Evolutionary conservation across 1,284 basidiomycete genomes (phyloP).

Genomic region (Chondrostereum purpureum): DNA sequence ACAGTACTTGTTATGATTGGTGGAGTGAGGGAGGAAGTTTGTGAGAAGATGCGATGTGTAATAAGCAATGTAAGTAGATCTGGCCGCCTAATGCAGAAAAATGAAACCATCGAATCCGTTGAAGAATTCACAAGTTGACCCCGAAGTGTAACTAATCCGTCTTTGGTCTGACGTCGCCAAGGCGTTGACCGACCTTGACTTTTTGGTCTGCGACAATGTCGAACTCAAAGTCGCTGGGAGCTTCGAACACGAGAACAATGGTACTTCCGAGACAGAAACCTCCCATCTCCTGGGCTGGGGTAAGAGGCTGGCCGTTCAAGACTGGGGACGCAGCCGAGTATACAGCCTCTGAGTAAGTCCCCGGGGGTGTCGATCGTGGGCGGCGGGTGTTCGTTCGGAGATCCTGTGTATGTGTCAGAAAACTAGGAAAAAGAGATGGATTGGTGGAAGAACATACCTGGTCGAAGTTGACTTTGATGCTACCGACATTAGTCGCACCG

Average conservation of each 20-base stretch:
- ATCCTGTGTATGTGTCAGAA: constrained; percentile 34
- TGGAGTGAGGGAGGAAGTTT: too few relatives aligned
- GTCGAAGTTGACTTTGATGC: constrained; percentile 97
- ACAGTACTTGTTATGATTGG: too few relatives aligned
- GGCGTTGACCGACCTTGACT: constrained; percentile 79
- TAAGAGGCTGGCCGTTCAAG: constrained; percentile 84
- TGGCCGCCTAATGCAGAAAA: too few relatives aligned
- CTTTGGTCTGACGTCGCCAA: constrained; percentile 47
- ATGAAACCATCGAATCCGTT: too few relatives aligned
- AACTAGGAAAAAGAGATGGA: constrained; percentile 1
- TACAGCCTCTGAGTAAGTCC: constrained; percentile 89
- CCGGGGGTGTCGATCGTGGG: constrained; percentile 64
- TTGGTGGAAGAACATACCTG: constrained; percentile 59
- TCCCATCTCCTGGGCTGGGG: constrained; percentile 91
- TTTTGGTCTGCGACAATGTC: constrained; percentile 76
- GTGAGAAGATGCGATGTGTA: too few relatives aligned
- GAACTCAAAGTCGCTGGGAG: constrained; percentile 82
- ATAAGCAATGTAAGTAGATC: too few relatives aligned
- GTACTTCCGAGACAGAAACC: constrained; percentile 95
- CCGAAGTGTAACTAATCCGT: too few relatives aligned
- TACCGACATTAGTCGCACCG: constrained; percentile 97
- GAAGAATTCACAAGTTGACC: too few relatives aligned
- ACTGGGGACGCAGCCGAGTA: constrained; percentile 79
- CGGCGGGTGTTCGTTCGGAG: constrained; percentile 80
- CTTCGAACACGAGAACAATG: constrained; percentile 96